Evolutionary conservation across 352 stramenopile genomes (phyloP).

Genomic region (Phytophthora brassicae): DNA sequence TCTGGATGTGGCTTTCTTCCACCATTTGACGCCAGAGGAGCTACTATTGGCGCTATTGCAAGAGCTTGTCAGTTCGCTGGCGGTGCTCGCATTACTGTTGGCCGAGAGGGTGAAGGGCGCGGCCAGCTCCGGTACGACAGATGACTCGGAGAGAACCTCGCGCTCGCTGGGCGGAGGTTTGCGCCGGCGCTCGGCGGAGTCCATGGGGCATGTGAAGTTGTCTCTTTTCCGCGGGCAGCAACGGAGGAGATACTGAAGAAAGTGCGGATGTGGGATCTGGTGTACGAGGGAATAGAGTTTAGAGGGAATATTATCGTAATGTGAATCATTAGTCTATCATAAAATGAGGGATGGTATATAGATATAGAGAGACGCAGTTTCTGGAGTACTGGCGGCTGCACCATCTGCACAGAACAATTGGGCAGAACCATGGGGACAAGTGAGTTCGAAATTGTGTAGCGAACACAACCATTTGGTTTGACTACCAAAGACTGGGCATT

Average conservation of each 20-base stretch:
- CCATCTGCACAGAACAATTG: slow-evolving; percentile 15
- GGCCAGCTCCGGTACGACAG: slow-evolving; percentile 26
- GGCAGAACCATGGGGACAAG: slow-evolving; percentile 7
- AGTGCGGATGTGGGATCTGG: background rate
- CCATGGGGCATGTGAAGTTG: slow-evolving; percentile 21
- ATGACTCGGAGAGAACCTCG: slow-evolving; percentile 30
- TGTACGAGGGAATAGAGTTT: background rate
- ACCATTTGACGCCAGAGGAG: slow-evolving; percentile 31
- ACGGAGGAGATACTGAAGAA: slow-evolving; percentile 3
- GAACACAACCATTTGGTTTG: no score
- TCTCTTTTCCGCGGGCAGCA: slow-evolving; percentile 9
- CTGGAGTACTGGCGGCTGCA: background rate
- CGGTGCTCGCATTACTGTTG: slow-evolving; percentile 28
- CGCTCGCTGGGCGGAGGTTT: slow-evolving; percentile 16
- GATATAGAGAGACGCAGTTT: background rate
- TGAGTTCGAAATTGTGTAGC: slow-evolving; percentile 2
- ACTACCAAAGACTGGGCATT: no score
- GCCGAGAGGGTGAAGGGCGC: slow-evolving; percentile 17
- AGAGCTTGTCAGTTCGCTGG: slow-evolving; percentile 26
- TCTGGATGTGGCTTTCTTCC: slow-evolving; percentile 38
- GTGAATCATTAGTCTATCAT: no score
- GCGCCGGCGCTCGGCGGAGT: slow-evolving; percentile 10
- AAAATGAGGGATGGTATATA: no score
- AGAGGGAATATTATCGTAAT: background rate
- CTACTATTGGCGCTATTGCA: slow-evolving; percentile 12